Evolutionary conservation across 495 filamentous ascomycete species (phyloP), one percentile per base, ranked within the genome.

Genomic region (Aspergillus sclerotiicarbonarius): DNA sequence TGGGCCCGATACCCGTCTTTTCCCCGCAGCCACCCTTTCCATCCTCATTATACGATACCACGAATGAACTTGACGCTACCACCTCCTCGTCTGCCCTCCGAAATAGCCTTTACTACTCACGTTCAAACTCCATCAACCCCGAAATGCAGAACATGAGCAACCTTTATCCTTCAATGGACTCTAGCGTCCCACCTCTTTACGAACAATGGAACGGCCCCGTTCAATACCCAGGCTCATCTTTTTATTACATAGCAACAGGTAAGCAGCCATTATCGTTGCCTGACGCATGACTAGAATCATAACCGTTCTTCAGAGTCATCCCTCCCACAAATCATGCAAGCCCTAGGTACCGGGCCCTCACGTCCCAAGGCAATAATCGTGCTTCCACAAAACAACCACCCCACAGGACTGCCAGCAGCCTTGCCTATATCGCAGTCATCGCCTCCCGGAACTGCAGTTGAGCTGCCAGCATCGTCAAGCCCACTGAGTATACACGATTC

Each of bases 351-450:
- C 25, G 29, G 47, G 16, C 25, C 47, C 13, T n/a, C 47, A 15
- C 47, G 47, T 31, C 47, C 47, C 12, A 50, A 50, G 12, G 47
- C 47, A 18, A 50, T 50, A 15, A 50, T 50, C 21, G 47, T 50
- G 12, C 47, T 50, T 25, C 18, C 47, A 25, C 25, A 10, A 25
- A 50, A 32, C 18, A n/a, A 15, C 13, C 47, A 50, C 15, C 47
- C 13, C 3, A 31, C 12, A 4, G 29, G 4, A 32, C 13, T 50
- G 3, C 29, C 47, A 6, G 18, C 29, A 29, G n/a, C 25, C 8
- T n/a, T 50, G 19, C 47, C 47, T 31, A 16, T 25, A 25, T 32
- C 47, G 6, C 47, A 50, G 18, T 32, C 47, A 8, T 31, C 47
- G 31, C 21, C 47, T 0, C 29, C 47, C 16, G 47, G 25, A 29